A percentile compares a stretch with the other conserved stretches of the same genome.
Evolutionary conservation across 2,329 filamentous ascomycete species (phyloP).

Genomic region (Curvularia eragrostidis): DNA sequence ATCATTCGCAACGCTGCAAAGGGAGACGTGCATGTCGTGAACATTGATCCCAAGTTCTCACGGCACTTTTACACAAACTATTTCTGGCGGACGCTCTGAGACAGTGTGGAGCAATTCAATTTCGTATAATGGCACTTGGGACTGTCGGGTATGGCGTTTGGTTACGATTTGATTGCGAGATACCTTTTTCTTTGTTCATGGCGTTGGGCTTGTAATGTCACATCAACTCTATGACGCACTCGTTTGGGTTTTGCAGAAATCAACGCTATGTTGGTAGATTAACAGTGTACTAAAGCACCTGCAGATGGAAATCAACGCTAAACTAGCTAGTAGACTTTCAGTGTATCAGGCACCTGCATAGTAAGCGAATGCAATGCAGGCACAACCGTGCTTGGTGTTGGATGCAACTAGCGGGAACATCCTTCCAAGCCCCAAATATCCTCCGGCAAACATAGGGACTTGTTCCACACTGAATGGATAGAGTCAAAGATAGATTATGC

Average conservation of each 20-base stretch:
- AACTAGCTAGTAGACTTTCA: neutral
- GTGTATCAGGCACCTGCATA: neutral
- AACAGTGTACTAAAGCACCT: neutral
- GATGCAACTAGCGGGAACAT: neutral
- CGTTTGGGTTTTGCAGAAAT: neutral
- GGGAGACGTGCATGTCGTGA: conserved; percentile 93
- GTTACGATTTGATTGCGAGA: conserved; percentile 12
- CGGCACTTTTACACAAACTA: conserved; percentile 93
- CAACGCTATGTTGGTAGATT: neutral
- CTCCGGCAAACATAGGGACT: too few relatives aligned
- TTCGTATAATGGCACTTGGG: neutral
- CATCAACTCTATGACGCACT: neutral
- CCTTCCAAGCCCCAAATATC: neutral
- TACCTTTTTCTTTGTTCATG: conserved; percentile 15
- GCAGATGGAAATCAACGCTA: neutral
- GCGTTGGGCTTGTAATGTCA: conserved; percentile 1
- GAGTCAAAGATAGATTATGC: neutral
- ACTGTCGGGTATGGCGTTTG: neutral
- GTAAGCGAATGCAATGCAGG: neutral
- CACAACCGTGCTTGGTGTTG: neutral
- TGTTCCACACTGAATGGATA: neutral
- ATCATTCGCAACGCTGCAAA: conserved; percentile 84
- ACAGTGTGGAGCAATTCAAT: neutral
- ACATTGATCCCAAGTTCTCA: conserved; percentile 91
- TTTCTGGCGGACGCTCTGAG: conserved; percentile 85